Conservation (phyloP, 2,329 filamentous ascomycete genomes). For the Dactylellina leptospora region DNA sequence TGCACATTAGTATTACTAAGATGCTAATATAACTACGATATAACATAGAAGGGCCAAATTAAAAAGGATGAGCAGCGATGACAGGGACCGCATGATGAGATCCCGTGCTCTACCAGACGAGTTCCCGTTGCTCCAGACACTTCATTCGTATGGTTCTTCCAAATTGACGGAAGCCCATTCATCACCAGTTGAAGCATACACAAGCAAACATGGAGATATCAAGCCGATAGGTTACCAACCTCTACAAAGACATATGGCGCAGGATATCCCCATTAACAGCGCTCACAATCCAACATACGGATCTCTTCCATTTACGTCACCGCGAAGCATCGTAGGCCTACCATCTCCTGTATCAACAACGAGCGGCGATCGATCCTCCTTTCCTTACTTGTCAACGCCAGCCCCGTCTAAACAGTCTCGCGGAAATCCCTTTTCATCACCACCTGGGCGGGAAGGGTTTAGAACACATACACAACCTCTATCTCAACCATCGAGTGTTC, state of each 20-base stretch:
- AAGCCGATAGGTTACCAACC: constrained; percentile 54
- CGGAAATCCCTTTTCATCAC: constrained; percentile 57
- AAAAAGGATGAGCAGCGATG: constrained; percentile 75
- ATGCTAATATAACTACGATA: not conserved
- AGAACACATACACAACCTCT: constrained; percentile 50
- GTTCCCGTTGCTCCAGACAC: constrained; percentile 74
- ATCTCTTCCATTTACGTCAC: constrained; percentile 55
- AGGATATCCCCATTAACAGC: constrained; percentile 53
- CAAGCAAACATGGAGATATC: constrained; percentile 54
- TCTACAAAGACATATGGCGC: constrained; percentile 51
- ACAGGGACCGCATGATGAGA: constrained; percentile 75
- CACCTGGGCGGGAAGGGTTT: constrained; percentile 54
- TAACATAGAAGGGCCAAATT: constrained; percentile 72
- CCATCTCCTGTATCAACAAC: constrained; percentile 56
- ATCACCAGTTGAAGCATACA: constrained; percentile 56
- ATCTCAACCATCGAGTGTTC: constrained; percentile 55
- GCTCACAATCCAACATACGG: constrained; percentile 55
- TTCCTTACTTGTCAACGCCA: constrained; percentile 55
- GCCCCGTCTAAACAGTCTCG: constrained; percentile 54
- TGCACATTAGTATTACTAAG: not conserved
- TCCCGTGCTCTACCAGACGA: constrained; percentile 76
- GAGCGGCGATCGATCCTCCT: constrained; percentile 54
- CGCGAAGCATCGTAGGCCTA: constrained; percentile 55
- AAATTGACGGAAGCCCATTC: constrained; percentile 56
- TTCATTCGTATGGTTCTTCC: constrained; percentile 63